A percentile compares a stretch with the other conserved stretches of the same genome.
phyloP scores from a whole-genome alignment of 768 basidiomycete genomes.

The Daedaleopsis nitida region DNA sequence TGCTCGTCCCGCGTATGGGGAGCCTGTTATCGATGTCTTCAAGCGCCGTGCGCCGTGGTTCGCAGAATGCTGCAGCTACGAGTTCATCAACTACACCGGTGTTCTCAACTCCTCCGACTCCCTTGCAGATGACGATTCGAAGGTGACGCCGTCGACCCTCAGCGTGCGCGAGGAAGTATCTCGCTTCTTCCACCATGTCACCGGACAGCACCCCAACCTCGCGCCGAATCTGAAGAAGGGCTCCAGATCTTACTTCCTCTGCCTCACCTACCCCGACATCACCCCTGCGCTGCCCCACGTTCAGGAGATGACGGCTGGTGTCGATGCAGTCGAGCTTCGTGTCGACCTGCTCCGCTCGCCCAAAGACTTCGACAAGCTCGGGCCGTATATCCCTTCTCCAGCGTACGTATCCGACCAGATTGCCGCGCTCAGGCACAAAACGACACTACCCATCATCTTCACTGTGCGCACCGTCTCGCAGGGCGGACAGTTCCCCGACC shows the following conservation, averaged over 20 bases:
- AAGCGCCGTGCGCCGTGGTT: slow-evolving; percentile 86
- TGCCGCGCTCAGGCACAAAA: slow-evolving; percentile 71
- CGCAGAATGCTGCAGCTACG: slow-evolving; percentile 74
- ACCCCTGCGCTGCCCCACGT: slow-evolving; percentile 66
- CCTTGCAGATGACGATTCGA: slow-evolving; percentile 14
- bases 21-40: slow-evolving; percentile 84
- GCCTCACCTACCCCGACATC: slow-evolving; percentile 89
- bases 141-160: slow-evolving; percentile 26
- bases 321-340: slow-evolving; percentile 91
- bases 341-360: slow-evolving; percentile 80
- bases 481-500: slow-evolving; percentile 90
- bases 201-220: slow-evolving; percentile 68
- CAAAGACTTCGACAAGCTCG: slow-evolving; percentile 47
- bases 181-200: slow-evolving; percentile 89
- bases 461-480: slow-evolving; percentile 88
- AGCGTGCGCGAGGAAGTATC: slow-evolving; percentile 62
- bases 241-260: slow-evolving; percentile 87
- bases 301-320: slow-evolving; percentile 76
- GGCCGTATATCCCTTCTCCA: slow-evolving; percentile 61
- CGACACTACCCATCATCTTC: slow-evolving; percentile 86
- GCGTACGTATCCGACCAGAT: slow-evolving; percentile 82
- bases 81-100: slow-evolving; percentile 78
- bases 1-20: slow-evolving; percentile 85
- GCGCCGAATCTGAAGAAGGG: slow-evolving; percentile 53
- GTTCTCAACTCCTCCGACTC: slow-evolving; percentile 12